phyloP scores from a whole-genome alignment of 2,329 filamentous ascomycete genomes.

The Fusarium incarnatum region DNA sequence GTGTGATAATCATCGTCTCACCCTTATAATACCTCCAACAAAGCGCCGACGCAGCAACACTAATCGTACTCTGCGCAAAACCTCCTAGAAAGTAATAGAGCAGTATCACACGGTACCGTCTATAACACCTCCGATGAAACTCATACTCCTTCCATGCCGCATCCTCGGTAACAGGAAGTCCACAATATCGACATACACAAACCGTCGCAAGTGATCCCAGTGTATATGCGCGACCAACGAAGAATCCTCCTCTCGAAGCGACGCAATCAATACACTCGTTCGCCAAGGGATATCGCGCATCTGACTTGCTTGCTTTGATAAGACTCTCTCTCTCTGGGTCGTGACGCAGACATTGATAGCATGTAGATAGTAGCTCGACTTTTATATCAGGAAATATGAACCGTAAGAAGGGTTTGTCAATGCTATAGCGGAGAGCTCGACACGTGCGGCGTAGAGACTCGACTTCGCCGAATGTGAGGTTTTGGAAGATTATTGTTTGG shows the following conservation, averaged over 20 bases:
- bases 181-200: conserved; percentile 60
- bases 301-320: conserved; percentile 48
- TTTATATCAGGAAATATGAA: conserved; percentile 52
- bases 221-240: conserved; percentile 53
- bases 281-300: conserved; percentile 53
- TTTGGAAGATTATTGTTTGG: conserved; percentile 55
- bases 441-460: conserved; percentile 57
- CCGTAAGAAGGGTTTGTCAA: conserved; percentile 52
- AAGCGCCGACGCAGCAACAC: conserved; percentile 52
- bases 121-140: conserved; percentile 56
- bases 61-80: conserved; percentile 53
- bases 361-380: conserved; percentile 53
- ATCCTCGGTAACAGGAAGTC: conserved; percentile 51
- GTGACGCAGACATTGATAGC: conserved; percentile 54
- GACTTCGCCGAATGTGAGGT: conserved; percentile 58
- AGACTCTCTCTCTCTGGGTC: conserved; percentile 49
- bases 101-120: conserved; percentile 53
- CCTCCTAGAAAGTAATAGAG: conserved; percentile 55
- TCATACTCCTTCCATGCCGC: conserved; percentile 52
- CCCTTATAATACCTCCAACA: conserved; percentile 54
- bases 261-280: conserved; percentile 57
- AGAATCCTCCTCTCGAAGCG: conserved; percentile 50
- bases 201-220: conserved; percentile 52
- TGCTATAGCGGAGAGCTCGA: conserved; percentile 50
- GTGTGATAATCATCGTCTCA: conserved; percentile 48